Evolutionary conservation across 108 stramenopile genomes (phyloP).

Genomic region (Cyclotella cryptica): DNA sequence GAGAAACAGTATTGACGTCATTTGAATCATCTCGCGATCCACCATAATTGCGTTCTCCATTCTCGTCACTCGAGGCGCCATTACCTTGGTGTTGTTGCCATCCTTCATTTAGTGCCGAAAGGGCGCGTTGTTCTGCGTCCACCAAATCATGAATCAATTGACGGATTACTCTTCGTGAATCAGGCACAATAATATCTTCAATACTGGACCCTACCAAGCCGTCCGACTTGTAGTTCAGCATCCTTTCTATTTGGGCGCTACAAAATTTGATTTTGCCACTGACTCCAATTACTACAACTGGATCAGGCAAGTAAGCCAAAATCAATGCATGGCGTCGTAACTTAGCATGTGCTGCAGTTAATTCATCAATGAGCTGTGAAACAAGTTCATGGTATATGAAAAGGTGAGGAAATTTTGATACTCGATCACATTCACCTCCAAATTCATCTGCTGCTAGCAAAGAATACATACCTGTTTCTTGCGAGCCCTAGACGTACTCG

Average conservation of each 20-base stretch:
- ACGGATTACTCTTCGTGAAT: slow-evolving; percentile 61
- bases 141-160: slow-evolving; percentile 62
- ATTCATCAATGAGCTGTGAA: slow-evolving; percentile 19
- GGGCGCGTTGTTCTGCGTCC: slow-evolving; percentile 30
- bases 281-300: slow-evolving; percentile 68
- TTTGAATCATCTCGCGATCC: slow-evolving; percentile 17
- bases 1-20: slow-evolving; percentile 49
- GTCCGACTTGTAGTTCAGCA: slow-evolving; percentile 65
- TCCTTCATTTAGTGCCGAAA: not conserved
- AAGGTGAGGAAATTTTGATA: too few relatives aligned
- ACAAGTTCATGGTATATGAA: too few relatives aligned
- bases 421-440: too few relatives aligned
- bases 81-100: not conserved
- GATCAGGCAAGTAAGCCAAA: slow-evolving; percentile 79
- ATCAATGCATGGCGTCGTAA: slow-evolving; percentile 79
- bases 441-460: too few relatives aligned
- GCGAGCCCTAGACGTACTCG: slow-evolving; percentile 84
- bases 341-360: slow-evolving; percentile 79
- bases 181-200: slow-evolving; percentile 66
- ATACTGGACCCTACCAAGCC: slow-evolving; percentile 72
- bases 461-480: slow-evolving; percentile 89
- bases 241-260: slow-evolving; percentile 77
- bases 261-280: slow-evolving; percentile 83
- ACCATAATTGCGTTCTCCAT: slow-evolving; percentile 12
- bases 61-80: not conserved